Base-by-base conservation (phyloP, 306 rosid species). In the Luffa acutangula region DNA sequence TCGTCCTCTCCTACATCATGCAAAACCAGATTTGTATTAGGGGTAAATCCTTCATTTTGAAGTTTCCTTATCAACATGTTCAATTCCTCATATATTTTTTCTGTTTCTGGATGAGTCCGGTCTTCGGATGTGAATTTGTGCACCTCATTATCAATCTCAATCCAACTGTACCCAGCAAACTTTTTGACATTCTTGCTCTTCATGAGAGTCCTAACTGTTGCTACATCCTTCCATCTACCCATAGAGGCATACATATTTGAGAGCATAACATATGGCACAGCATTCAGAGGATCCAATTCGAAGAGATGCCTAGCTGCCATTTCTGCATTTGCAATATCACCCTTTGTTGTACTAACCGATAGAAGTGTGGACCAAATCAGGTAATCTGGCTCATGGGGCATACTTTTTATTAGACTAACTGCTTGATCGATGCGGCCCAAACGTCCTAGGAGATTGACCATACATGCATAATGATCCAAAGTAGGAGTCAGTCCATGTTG, bases 161-260 rank as follows among this genome's bases (percentile, higher is more conserved):
- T 78, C 88, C 84, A 86, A 78, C 88, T 86, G 67, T 81, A 83
- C 43, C 80, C 86, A 56, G 86, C 75, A 59, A 36, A 59, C 45
- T 85, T 85, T 72, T 80, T 83, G 8, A 85, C 65, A 48, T 75
- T 79, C 49, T 71, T 86, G 34, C 56, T 20, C 82, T 81, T 83
- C 83, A 81, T 81, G 64, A 72, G 53, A 62, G 78, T 60, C 79
- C 88, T 86, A 54, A 86, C 9, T 20, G 45, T 34, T 14, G 77
- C 67, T 37, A 83, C 74, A 36, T 81, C 84, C 52, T 83, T 79
- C 88, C 88, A 83, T 76, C 82, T 57, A 48, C 81, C 80, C 52
- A 17, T 56, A 41, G 52, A 37, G 17, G 86, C 86, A 62, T 80
- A 81, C 78, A 86, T 83, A 77, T 86, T 83, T 20, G 88, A 86